These are phyloP conservation scores for Ochromonas danica DNA, from an alignment of 108 stramenopile species.

Conservation along the genomic window DNA sequence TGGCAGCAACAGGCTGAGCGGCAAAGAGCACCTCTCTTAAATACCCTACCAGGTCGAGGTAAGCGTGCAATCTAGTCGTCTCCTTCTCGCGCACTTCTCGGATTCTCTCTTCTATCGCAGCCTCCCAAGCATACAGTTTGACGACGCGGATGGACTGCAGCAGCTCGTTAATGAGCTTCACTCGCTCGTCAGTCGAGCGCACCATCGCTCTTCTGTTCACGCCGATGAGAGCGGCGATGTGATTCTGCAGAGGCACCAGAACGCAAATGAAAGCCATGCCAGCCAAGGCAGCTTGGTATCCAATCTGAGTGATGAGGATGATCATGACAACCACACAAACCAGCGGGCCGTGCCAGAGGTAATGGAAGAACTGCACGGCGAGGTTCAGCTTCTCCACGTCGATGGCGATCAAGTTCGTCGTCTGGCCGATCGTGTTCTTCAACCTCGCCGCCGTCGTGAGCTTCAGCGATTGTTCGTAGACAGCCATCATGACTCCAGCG, in stretches of 20 bases:
- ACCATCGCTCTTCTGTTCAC: neutral
- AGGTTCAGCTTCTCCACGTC: constrained; percentile 24
- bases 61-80: neutral
- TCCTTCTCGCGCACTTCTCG: neutral
- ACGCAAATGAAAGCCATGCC: neutral
- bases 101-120: neutral
- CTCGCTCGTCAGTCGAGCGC: constrained; percentile 18
- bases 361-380: constrained; percentile 25
- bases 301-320: constrained; percentile 1
- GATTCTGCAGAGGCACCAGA: neutral
- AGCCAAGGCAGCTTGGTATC: constrained; percentile 12
- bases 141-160: constrained; percentile 25
- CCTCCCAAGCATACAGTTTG: constrained; percentile 38
- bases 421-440: constrained; percentile 2
- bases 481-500: constrained; percentile 6
- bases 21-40: constrained; percentile 22
- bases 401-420: constrained; percentile 31
- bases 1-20: constrained; percentile 8
- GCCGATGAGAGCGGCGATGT: constrained; percentile 11
- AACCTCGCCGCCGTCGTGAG: constrained; percentile 1
- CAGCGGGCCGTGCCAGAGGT: constrained; percentile 18
- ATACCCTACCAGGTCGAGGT: neutral
- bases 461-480: constrained; percentile 13
- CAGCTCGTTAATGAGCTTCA: constrained; percentile 19
- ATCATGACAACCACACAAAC: neutral